phyloP scores from a whole-genome alignment of 768 basidiomycete species.

The Podaxis carcinomalis region DNA sequence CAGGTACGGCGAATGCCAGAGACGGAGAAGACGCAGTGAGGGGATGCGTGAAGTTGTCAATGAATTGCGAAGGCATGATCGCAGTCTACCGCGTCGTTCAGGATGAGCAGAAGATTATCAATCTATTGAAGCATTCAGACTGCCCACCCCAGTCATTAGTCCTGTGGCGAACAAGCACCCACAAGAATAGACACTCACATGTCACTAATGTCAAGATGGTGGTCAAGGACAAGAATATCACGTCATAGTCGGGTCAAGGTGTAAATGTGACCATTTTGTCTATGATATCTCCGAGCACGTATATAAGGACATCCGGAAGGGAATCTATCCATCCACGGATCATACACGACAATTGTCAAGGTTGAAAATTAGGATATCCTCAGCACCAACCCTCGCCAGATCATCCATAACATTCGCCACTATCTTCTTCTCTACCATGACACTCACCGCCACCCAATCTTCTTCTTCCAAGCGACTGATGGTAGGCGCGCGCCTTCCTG shows the following conservation, averaged over 20 bases:
- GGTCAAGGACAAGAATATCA: not conserved
- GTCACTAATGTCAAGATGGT: not conserved
- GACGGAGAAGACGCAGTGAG: conserved; percentile 22
- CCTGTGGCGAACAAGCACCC: not conserved
- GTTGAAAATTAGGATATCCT: conserved; percentile 87
- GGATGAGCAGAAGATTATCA: not conserved
- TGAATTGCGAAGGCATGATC: conserved; percentile 35
- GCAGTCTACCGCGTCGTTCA: not conserved
- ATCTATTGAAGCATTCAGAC: not conserved
- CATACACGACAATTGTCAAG: conserved; percentile 93
- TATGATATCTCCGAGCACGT: not conserved
- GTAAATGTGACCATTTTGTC: not conserved
- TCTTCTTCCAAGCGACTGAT: conserved; percentile 78
- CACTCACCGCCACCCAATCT: conserved; percentile 88
- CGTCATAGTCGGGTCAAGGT: not conserved
- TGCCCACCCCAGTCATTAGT: not conserved
- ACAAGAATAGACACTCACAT: not conserved
- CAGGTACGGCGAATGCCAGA: conserved; percentile 13
- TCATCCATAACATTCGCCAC: conserved; percentile 87
- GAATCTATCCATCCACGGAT: conserved; percentile 2
- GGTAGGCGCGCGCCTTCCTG: conserved; percentile 87
- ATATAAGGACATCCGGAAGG: not conserved
- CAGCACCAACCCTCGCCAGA: conserved; percentile 76
- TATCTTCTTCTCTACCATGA: conserved; percentile 85
- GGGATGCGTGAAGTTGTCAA: conserved; percentile 31